Percentiles rank a stretch among this genome's conserved stretches.
Conservation (phyloP, 495 filamentous ascomycete species). For the Xylaria palmicola region DNA sequence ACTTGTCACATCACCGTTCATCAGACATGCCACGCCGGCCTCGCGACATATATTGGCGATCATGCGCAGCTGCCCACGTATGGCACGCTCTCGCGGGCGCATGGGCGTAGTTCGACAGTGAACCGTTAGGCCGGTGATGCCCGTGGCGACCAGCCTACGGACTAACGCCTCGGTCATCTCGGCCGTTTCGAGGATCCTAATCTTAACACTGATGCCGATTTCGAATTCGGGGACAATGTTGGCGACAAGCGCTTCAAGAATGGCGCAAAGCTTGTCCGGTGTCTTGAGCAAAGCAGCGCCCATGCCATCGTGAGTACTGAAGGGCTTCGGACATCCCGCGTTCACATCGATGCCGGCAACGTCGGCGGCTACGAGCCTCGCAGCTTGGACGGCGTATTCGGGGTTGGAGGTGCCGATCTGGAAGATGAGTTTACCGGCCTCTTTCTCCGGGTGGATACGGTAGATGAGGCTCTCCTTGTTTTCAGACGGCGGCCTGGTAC, state of each 20-base stretch:
- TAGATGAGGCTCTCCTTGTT: constrained; percentile 74
- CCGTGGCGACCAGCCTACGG: constrained; percentile 69
- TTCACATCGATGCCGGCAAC: constrained; percentile 96
- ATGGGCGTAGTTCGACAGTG: constrained; percentile 96
- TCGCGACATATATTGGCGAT: constrained; percentile 72
- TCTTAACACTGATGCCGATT: constrained; percentile 94
- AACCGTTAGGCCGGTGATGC: constrained; percentile 87
- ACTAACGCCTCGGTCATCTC: constrained; percentile 74
- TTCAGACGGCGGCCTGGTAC: constrained; percentile 43
- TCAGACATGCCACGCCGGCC: constrained; percentile 81
- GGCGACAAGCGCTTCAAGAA: constrained; percentile 75
- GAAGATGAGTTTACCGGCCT: constrained; percentile 74
- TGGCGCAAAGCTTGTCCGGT: constrained; percentile 77
- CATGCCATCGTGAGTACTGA: constrained; percentile 89
- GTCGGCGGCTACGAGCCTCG: constrained; percentile 76
- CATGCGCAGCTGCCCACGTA: constrained; percentile 82
- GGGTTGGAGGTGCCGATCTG: constrained; percentile 87
- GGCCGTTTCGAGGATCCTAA: constrained; percentile 76
- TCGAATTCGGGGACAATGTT: constrained; percentile 72
- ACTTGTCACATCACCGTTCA: constrained; percentile 88
- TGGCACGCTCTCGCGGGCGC: constrained; percentile 83
- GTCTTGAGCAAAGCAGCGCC: constrained; percentile 83
- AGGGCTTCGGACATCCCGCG: constrained; percentile 95
- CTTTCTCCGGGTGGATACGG: constrained; percentile 72
- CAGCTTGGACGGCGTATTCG: constrained; percentile 76